These are phyloP conservation scores for Phyllosticta capitalensis DNA, from an alignment of 2,329 filamentous ascomycete genomes.

Conservation along the genomic window DNA sequence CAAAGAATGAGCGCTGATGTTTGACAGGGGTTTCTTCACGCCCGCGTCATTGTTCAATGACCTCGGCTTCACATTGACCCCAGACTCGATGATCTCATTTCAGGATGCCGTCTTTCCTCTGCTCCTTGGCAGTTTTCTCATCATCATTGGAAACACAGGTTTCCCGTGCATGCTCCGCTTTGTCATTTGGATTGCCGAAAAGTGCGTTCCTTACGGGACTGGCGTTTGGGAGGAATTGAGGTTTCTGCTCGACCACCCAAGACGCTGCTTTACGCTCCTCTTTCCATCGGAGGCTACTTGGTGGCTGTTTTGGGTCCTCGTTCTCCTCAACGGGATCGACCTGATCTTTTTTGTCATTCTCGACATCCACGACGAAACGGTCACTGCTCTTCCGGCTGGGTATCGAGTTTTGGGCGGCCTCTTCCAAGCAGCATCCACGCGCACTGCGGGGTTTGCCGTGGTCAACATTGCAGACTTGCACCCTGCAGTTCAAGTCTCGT, in stretches of 20 bases:
- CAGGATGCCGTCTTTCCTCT: constrained; percentile 66
- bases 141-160: constrained; percentile 89
- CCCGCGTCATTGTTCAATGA: constrained; percentile 86
- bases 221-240: constrained; percentile 80
- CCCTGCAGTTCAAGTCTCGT: constrained; percentile 85
- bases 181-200: constrained; percentile 74
- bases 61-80: constrained; percentile 83
- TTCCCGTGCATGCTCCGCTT: constrained; percentile 93
- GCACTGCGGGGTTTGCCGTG: constrained; percentile 82
- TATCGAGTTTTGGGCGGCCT: constrained; percentile 74
- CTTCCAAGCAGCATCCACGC: constrained; percentile 81
- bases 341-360: constrained; percentile 86
- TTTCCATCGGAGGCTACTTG: constrained; percentile 87
- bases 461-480: constrained; percentile 71
- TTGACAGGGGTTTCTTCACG: constrained; percentile 64
- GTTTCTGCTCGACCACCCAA: constrained; percentile 87
- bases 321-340: constrained; percentile 74
- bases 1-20: constrained; percentile 8
- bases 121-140: constrained; percentile 71
- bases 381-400: constrained; percentile 59
- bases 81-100: constrained; percentile 90
- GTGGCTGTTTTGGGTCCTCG: constrained; percentile 86
- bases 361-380: constrained; percentile 65
- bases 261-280: constrained; percentile 88
- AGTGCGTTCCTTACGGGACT: constrained; percentile 53